Conservation (phyloP, 1,284 basidiomycete species). For the Leucoagaricus sp. region DNA sequence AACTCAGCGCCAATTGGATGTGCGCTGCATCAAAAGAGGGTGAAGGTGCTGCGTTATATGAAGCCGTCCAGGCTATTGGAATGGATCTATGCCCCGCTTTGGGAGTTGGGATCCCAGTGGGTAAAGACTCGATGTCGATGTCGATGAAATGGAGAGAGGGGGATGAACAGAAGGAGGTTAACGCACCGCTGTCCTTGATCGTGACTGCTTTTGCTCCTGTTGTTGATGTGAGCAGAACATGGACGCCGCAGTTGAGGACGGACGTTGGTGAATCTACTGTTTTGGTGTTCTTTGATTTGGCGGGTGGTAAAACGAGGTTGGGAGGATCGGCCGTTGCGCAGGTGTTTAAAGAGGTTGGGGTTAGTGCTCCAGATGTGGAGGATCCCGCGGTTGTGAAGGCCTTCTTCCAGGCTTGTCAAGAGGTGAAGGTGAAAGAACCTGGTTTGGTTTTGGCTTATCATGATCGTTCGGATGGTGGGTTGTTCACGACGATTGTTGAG, state of each 20-base stretch:
- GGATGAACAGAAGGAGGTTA: constrained; percentile 68
- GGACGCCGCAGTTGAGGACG: constrained; percentile 91
- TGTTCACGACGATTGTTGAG: constrained; percentile 91
- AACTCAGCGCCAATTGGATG: constrained; percentile 99
- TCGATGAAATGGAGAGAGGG: constrained; percentile 90
- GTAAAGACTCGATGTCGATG: constrained; percentile 99
- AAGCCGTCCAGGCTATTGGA: constrained; percentile 91
- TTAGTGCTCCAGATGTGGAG: constrained; percentile 89
- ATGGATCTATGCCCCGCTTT: constrained; percentile 95
- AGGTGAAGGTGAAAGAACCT: constrained; percentile 52
- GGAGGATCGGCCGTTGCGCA: constrained; percentile 97
- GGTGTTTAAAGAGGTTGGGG: constrained; percentile 91
- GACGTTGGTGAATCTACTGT: constrained; percentile 67
- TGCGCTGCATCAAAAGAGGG: constrained; percentile 90
- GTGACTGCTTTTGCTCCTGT: constrained; percentile 95
- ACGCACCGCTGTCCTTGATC: constrained; percentile 89
- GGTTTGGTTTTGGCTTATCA: constrained; percentile 89
- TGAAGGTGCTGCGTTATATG: constrained; percentile 90
- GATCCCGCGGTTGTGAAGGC: constrained; percentile 74
- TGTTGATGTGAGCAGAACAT: constrained; percentile 77
- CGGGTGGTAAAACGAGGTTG: constrained; percentile 79
- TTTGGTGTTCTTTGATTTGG: constrained; percentile 91
- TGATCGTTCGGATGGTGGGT: constrained; percentile 96
- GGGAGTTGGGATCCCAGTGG: constrained; percentile 94
- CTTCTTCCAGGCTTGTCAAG: constrained; percentile 81